A percentile compares a stretch with the other conserved stretches of the same genome.
Evolutionary conservation across 495 filamentous ascomycete species (phyloP).

Genomic region (Hamigera avellanea): DNA sequence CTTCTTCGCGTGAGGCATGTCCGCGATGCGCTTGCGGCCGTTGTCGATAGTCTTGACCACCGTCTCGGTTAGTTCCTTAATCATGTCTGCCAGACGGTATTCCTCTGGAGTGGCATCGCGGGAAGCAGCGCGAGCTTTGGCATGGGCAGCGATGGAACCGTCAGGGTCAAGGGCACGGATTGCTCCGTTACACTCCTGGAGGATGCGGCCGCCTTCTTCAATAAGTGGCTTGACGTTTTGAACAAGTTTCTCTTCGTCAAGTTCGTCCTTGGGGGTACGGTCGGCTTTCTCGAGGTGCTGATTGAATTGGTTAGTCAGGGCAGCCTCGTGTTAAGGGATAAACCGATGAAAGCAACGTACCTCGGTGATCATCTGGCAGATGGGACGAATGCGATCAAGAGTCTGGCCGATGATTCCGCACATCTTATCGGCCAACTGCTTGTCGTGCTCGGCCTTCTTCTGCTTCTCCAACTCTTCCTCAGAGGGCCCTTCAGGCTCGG

Average conservation of each 20-base stretch:
- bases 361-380: conserved; percentile 80
- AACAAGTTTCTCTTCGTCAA: conserved; percentile 85
- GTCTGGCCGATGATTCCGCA: conserved; percentile 60
- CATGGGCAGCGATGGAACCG: conserved; percentile 71
- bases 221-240: conserved; percentile 75
- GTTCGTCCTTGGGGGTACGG: conserved; percentile 73
- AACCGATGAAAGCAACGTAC: too few relatives aligned
- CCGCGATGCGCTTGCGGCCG: conserved; percentile 72
- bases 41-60: conserved; percentile 71
- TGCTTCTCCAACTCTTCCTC: conserved; percentile 42
- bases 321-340: conserved; percentile 7
- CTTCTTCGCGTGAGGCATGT: conserved; percentile 93
- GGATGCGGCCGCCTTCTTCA: conserved; percentile 70
- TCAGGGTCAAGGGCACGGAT: conserved; percentile 89
- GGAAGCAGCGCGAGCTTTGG: conserved; percentile 71
- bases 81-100: conserved; percentile 67
- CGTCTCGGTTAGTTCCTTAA: conserved; percentile 61
- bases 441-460: conserved; percentile 52
- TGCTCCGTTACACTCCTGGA: conserved; percentile 78
- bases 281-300: conserved; percentile 72
- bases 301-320: conserved; percentile 29
- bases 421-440: conserved; percentile 71
- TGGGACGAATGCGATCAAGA: conserved; percentile 69
- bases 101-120: conserved; percentile 80
- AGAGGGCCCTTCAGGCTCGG: conserved; percentile 21